Conservation (phyloP, 2,329 filamentous ascomycete species). For the Phaeosphaeriaceae sp. region DNA sequence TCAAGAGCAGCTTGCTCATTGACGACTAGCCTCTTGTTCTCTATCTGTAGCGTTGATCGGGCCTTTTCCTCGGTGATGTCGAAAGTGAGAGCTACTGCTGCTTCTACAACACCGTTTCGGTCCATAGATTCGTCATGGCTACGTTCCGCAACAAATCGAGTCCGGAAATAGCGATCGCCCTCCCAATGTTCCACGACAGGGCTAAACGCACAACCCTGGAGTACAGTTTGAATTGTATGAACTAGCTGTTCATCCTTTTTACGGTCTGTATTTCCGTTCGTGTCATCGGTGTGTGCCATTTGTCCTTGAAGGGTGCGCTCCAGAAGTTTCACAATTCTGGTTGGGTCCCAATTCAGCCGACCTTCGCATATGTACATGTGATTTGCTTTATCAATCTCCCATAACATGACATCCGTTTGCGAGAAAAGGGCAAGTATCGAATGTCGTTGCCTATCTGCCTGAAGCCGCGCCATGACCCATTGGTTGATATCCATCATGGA, state of each 20-base stretch:
- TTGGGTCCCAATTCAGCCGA: conserved; percentile 7
- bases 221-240: conserved; percentile 7
- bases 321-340: not conserved
- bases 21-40: conserved; percentile 8
- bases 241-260: conserved; percentile 2
- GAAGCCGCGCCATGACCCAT: conserved; percentile 9
- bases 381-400: conserved; percentile 8
- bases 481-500: conserved; percentile 17
- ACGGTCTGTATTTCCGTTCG: not conserved
- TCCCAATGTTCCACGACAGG: conserved; percentile 11
- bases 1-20: conserved; percentile 12
- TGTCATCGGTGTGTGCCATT: not conserved
- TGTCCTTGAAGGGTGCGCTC: not conserved
- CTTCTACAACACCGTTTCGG: not conserved
- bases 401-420: conserved; percentile 13
- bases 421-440: conserved; percentile 11
- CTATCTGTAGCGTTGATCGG: conserved; percentile 4
- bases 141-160: conserved; percentile 12
- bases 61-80: conserved; percentile 12
- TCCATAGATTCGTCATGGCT: not conserved
- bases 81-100: conserved; percentile 11
- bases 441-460: conserved; percentile 9
- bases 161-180: conserved; percentile 9
- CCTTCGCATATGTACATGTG: conserved; percentile 10
- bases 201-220: conserved; percentile 4